Evolutionary conservation across 352 stramenopile genomes (phyloP), one percentile per base, ranked within the genome.

Genomic region (Globisporangium uncinulatum): DNA sequence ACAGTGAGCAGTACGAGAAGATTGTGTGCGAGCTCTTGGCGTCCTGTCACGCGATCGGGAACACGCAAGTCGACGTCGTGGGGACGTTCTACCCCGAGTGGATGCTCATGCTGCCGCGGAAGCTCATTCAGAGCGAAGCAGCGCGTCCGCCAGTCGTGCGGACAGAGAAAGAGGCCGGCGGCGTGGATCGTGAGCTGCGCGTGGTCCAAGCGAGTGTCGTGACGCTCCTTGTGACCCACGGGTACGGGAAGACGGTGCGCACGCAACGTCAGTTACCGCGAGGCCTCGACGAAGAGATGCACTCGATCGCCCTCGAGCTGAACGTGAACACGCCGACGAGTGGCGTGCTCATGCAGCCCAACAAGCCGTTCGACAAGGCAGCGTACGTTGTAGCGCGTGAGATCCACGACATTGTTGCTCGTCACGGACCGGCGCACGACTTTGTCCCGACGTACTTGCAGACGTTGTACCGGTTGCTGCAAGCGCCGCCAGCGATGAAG

Each of bases 391-490:
- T 91, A 20, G 77, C 79, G 20, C 69, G 79, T 37, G 83, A 93
- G 59, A 76, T 93, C 17, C 66, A 86, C 52, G 76, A 93, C 44
- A 66, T 93, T 17, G 71, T 89, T 6, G 61, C 55, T 34, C 73
- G 80, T 2, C 75, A 90, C 34, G 79, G 83, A 17, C 57, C 79
- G 4, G 71, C 59, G 3, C 83, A 93, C 29, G 68, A 80, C 15
- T 93, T 89, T 54, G 61, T 92, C 11, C 62, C 59, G 20, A 89
- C 81, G 3, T 94, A 94, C 32, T 60, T 94, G 13, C 80, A 92
- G 47, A 80, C 75, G 5, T 59, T 94, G 19, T 89, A 90, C 56
- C 80, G 85, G 6, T 57, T 94, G 32, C 67, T 82, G 8, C 59
- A 87, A 42, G 74, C 78, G 0, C 74, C 82, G 9, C 65, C 76